These are phyloP conservation scores for Candolleomyces aberdarensis DNA, from an alignment of 768 basidiomycete genomes.

Conservation along the genomic window DNA sequence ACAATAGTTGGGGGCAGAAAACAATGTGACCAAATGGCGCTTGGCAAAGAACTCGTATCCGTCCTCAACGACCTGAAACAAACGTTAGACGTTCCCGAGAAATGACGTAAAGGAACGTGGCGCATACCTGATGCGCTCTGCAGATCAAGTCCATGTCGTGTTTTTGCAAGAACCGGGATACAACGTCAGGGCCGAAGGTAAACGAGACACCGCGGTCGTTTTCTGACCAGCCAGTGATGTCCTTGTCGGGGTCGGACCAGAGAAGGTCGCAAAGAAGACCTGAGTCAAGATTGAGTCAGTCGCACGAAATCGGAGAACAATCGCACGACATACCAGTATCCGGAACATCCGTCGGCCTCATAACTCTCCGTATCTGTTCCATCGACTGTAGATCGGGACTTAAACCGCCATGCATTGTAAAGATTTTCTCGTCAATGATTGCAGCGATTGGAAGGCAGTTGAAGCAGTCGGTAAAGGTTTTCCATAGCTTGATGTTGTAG, in stretches of 20 bases:
- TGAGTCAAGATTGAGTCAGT: slow-evolving; percentile 24
- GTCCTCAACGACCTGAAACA: slow-evolving; percentile 87
- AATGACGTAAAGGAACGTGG: slow-evolving; percentile 12
- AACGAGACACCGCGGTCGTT: slow-evolving; percentile 99
- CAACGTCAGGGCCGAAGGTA: slow-evolving; percentile 98
- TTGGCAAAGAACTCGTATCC: slow-evolving; percentile 99
- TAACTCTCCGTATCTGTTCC: slow-evolving; percentile 99
- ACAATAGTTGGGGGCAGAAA: slow-evolving; percentile 94
- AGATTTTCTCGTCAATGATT: slow-evolving; percentile 99
- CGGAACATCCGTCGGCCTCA: slow-evolving; percentile 98
- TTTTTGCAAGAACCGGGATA: slow-evolving; percentile 97
- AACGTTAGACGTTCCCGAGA: neutral
- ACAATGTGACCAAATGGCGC: slow-evolving; percentile 92
- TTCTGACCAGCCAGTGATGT: slow-evolving; percentile 99
- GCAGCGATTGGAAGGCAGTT: slow-evolving; percentile 99
- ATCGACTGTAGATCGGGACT: slow-evolving; percentile 98
- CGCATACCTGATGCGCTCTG: slow-evolving; percentile 89
- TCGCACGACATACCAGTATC: slow-evolving; percentile 73
- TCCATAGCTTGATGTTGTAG: slow-evolving; percentile 99
- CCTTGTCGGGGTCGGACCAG: slow-evolving; percentile 99
- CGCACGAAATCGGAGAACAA: slow-evolving; percentile 5
- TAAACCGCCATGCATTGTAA: slow-evolving; percentile 98
- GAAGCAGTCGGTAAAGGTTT: slow-evolving; percentile 99
- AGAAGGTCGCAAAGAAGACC: slow-evolving; percentile 93
- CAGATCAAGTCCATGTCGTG: slow-evolving; percentile 99